Base-by-base conservation (phyloP, 1,139 yeast species). In the Komagataea norvegica region DNA sequence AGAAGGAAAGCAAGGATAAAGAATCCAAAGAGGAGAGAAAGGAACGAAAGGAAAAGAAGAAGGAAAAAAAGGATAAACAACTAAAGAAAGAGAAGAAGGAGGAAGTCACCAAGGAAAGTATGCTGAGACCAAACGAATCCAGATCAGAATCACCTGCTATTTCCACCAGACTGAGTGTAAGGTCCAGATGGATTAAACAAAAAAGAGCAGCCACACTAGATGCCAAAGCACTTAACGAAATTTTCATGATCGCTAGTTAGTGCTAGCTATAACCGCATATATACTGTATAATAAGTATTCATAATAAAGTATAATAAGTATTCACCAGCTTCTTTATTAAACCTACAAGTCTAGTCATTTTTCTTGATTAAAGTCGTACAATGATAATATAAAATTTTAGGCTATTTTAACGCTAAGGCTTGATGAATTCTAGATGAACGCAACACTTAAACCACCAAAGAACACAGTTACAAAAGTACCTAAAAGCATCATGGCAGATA, bases 181-280 rank as follows among this genome's bases (percentile, higher is more conserved):
- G 97, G 55, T 80, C 95, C 14, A 79, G 77, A 57, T 88, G 87
- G 80, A 88, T 89, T 41, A 80, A 73, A 47, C 95, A 87, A 56
- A 89, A 89, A 57, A 72, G 91, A 52, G 94, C 95, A 7, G 88
- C 96, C 2, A 88, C 89, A 0, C 76, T 83, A 79, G 96, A 89
- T 57, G 72, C 83, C 11, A 80, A 86, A 57, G 88, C 95, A 18
- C 72, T 89, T 45, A 87, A 86, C 52, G 97, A 89, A 60, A 89
- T 89, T 42, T 84, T 89, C 58, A 89, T 89, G 97, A 77, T 86
- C 34, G 68, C 84, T 42, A 72, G 65, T 45, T 68, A 43, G 39
- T 11, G 9, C 30, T 21, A 20, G 21, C n/a, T 14, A n/a, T 15
- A 19, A n/a, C 23, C 19, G n/a, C n/a, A n/a, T n/a, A n/a, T n/a